Percentiles rank a stretch among this genome's conserved stretches.
Evolutionary conservation across 306 rosid genomes (phyloP).

Genomic region (Quercus engelmannii): DNA sequence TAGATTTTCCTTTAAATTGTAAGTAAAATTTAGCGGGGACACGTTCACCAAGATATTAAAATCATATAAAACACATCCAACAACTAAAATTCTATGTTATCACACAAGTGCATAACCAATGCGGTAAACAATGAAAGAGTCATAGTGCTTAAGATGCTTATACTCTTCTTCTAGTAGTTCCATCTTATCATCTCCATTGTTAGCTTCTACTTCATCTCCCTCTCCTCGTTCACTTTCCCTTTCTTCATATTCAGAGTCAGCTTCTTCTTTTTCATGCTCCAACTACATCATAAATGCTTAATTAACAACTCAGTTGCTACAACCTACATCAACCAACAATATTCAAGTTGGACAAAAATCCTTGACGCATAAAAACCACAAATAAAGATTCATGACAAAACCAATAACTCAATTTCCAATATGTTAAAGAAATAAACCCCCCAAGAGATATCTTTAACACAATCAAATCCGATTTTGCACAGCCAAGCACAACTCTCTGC

Average conservation of each 20-base stretch:
- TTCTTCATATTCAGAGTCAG: neutral
- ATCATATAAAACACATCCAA: conserved; percentile 7
- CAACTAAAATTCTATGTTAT: neutral
- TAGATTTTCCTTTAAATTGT: neutral
- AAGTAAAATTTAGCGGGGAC: neutral
- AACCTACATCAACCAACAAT: no score
- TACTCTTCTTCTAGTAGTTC: conserved; percentile 67
- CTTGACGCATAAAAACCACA: no score
- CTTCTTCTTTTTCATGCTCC: conserved; percentile 25
- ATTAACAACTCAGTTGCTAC: neutral
- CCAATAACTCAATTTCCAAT: no score
- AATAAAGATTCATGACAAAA: no score
- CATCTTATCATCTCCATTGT: conserved; percentile 49
- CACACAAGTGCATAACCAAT: neutral
- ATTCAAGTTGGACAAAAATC: no score
- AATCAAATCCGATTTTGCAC: no score
- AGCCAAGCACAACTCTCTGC: no score
- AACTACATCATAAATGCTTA: conserved; percentile 29
- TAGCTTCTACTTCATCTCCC: conserved; percentile 11
- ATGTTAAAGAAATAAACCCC: no score
- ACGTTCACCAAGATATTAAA: neutral
- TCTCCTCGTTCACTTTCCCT: no score
- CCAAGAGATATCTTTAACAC: no score
- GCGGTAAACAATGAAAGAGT: conserved; percentile 1
- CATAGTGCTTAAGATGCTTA: conserved; percentile 58